phyloP scores from a whole-genome alignment of 1,284 basidiomycete genomes.

The Cutaneotrichosporon daszewskae region DNA sequence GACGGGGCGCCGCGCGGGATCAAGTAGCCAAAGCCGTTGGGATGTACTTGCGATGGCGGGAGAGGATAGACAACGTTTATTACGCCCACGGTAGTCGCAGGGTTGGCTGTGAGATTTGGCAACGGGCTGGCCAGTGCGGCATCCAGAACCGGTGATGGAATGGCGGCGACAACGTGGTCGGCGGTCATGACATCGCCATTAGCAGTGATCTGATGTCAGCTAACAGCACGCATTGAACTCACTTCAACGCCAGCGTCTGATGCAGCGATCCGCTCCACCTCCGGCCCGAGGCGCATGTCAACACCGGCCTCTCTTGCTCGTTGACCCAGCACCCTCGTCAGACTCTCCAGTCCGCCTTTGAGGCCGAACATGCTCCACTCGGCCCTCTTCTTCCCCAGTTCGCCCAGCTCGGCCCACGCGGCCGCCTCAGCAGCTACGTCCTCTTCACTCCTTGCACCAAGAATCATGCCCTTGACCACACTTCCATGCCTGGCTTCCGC shows the following conservation, averaged over 20 bases:
- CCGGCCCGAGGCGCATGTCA: slow-evolving; percentile 53
- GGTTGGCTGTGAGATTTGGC: slow-evolving; percentile 50
- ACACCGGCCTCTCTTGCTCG: slow-evolving; percentile 55
- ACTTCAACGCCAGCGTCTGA: slow-evolving; percentile 1
- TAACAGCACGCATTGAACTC: not conserved
- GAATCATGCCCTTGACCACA: slow-evolving; percentile 62
- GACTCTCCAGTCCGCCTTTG: slow-evolving; percentile 63
- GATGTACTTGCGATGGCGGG: slow-evolving; percentile 55
- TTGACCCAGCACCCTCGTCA: slow-evolving; percentile 58
- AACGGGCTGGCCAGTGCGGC: slow-evolving; percentile 44
- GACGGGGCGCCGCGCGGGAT: slow-evolving; percentile 60
- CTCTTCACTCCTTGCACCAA: slow-evolving; percentile 36
- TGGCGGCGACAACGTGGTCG: slow-evolving; percentile 28
- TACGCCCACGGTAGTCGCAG: slow-evolving; percentile 60
- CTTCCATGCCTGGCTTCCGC: slow-evolving; percentile 62
- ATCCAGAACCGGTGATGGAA: slow-evolving; percentile 24
- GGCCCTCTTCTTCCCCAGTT: slow-evolving; percentile 28
- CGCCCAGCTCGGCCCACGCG: slow-evolving; percentile 13
- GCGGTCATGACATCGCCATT: slow-evolving; percentile 2
- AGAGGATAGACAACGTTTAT: slow-evolving; percentile 58
- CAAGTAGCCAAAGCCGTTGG: slow-evolving; percentile 88
- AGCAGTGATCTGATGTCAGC: not conserved
- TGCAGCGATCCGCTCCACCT: slow-evolving; percentile 25
- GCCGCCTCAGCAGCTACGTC: slow-evolving; percentile 17
- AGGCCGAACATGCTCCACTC: slow-evolving; percentile 41